Base-by-base conservation (phyloP, 768 basidiomycete species). In the Cantharellus cinnabarinus region DNA sequence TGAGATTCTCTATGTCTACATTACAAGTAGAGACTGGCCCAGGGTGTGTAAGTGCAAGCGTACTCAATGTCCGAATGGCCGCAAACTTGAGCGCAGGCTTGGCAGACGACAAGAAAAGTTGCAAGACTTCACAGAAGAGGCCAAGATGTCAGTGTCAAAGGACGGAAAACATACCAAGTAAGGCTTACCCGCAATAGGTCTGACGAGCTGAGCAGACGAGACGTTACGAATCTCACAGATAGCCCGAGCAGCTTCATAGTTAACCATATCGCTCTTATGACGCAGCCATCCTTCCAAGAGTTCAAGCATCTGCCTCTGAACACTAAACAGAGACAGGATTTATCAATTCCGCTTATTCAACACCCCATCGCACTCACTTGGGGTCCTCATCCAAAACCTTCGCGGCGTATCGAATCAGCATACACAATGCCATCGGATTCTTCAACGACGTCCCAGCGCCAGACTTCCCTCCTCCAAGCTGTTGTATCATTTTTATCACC, bases 211-310 rank as follows among this genome's bases (percentile, higher is more conserved):
- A 3, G 77, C 70, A 4, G 81, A 68, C 37, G 81, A 76, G 38
- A 90, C 84, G 62, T 82, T 80, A 70, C 83, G 86, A 86, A 94
- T 88, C 69, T 97, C 94, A 69, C 93, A 97, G 62, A 99, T 94
- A 4, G 83, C 93, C 50, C 95, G 85, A 2, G 95, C 94, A 29
- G 95, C 95, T 70, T 99, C 95, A 62, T 91, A 87, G 72, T 98
- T 98, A 67, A 99, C 95, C 94, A 97, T 99, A 69, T 99, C 95
- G 65, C 90, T 95, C 76, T 99, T 99, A 72, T 99, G 95, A 60
- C 91, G 81, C 61, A 98, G 74, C 82, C 91, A 93, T 41, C 86
- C 83, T 68, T 98, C 95, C 42, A 98, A 75, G 50, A 95, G 77
- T 63, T 98, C 95, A 57, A 89, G 75, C 78, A 97, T 94, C 66